Conservation (phyloP, 352 stramenopile species). For the Pythium apleroticum region DNA sequence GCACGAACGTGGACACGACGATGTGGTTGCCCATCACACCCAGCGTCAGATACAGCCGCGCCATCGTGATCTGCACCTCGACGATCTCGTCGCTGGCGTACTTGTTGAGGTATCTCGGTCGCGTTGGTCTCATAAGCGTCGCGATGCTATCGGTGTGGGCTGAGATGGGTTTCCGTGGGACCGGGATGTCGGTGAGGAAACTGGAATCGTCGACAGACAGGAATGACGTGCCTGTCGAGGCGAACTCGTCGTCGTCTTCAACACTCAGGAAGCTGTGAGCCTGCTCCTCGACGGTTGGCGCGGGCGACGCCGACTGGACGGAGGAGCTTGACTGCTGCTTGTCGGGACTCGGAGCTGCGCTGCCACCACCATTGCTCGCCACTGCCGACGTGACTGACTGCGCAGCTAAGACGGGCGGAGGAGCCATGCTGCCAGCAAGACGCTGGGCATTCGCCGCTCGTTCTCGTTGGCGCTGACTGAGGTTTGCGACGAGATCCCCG, state of each 20-base stretch:
- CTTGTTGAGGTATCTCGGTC: constrained; percentile 15
- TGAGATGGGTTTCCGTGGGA: not conserved
- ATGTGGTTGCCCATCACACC: constrained; percentile 47
- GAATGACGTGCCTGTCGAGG: constrained; percentile 14
- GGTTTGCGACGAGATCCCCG: not conserved
- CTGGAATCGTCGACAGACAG: constrained; percentile 11
- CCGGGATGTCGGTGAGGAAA: constrained; percentile 6
- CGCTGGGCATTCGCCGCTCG: not conserved
- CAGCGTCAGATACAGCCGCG: constrained; percentile 59
- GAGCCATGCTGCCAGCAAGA: not conserved
- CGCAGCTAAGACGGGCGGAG: not conserved
- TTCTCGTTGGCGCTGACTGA: not conserved
- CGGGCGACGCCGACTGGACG: not conserved
- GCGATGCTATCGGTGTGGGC: not conserved
- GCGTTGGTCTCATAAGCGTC: not conserved
- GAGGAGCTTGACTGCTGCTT: not conserved
- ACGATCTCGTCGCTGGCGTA: constrained; percentile 27
- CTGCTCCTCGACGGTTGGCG: not conserved
- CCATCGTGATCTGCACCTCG: constrained; percentile 37
- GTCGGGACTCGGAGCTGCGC: not conserved
- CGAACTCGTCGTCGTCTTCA: not conserved
- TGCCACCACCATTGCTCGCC: not conserved
- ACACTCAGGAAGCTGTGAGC: not conserved
- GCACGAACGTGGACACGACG: constrained; percentile 61
- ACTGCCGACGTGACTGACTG: not conserved